Conservation (phyloP, 345 rosid species). For the Eucalyptus polyanthemos region DNA sequence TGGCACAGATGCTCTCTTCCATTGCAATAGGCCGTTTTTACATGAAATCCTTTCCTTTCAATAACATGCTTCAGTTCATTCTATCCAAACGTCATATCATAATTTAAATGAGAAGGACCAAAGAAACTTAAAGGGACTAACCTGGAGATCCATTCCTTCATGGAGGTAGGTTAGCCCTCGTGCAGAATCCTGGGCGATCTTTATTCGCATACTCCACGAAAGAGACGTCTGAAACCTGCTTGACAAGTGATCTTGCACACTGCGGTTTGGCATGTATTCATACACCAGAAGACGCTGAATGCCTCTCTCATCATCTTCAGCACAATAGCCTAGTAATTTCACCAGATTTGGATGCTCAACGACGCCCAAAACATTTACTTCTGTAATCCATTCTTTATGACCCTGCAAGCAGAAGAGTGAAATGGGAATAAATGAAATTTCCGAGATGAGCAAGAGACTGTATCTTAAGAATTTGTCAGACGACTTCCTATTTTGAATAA, state of each 20-base stretch:
- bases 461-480: background rate
- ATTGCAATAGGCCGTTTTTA: background rate
- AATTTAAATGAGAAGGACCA: background rate
- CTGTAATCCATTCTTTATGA: constrained; percentile 98
- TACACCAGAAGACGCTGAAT: constrained; percentile 80
- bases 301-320: constrained; percentile 96
- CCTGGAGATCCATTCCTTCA: constrained; percentile 97
- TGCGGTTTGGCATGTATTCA: constrained; percentile 82
- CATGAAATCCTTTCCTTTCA: background rate
- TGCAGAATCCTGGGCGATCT: constrained; percentile 82
- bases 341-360: constrained; percentile 93
- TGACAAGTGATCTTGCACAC: constrained; percentile 86
- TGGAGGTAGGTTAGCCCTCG: constrained; percentile 86
- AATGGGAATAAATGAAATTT: background rate
- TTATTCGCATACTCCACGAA: constrained; percentile 65
- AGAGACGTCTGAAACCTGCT: constrained; percentile 50
- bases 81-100: background rate
- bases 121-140: background rate
- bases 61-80: background rate
- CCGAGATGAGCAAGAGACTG: background rate
- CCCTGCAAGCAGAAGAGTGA: constrained; percentile 33
- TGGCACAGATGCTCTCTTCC: background rate
- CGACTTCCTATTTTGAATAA: background rate
- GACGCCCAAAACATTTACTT: constrained; percentile 87
- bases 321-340: constrained; percentile 81